Evolutionary conservation across 768 basidiomycete genomes (phyloP), one percentile per base, ranked within the genome.

Genomic region (Boletales sp.): DNA sequence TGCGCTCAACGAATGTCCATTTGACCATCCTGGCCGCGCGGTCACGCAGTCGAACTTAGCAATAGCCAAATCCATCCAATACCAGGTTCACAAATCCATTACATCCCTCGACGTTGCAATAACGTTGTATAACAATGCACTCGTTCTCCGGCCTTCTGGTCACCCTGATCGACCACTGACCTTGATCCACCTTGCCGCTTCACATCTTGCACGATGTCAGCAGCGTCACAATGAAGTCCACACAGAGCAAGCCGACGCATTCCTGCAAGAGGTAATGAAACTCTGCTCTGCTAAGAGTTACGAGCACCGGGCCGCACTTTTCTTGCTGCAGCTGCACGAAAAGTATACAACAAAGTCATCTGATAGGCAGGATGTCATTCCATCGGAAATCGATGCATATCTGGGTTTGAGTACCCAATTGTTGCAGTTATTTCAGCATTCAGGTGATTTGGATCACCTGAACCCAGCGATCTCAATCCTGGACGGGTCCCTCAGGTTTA

Each of bases 41-140:
- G 51, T 32, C 30, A 43, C 47, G 8, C 31, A 40, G 1, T 35
- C 47, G 19, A 53, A 53, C n/a, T 10, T 49, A 8, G 51, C 51
- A 9, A 31, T 15, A 13, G 51, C 46, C 35, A 48, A 42, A n/a
- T 51, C 38, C 6, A 13, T 42, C 9, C n/a, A 18, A 3, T 40
- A 15, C 19, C 40, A 8, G 10, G 40, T 42, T 10, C 9, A 31
- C 24, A 9, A 4, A 14, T 5, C 19, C 14, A 48, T 3, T n/a
- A 5, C 3, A n/a, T 37, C 36, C 17, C 8, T 50, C 8, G 35
- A 50, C 2, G 10, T 30, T 24, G 21, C 51, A 0, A 0, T 41
- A 14, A 2, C 14, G 1, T 45, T 50, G 17, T 44, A 53, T 21
- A 34, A 15, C 10, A 10, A 38, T 30, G 48, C 48, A 13, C 47